Percentiles rank a stretch among this genome's conserved stretches.
Evolutionary conservation across 768 basidiomycete species (phyloP).

Genomic region (Strobilomyces dryophilus): DNA sequence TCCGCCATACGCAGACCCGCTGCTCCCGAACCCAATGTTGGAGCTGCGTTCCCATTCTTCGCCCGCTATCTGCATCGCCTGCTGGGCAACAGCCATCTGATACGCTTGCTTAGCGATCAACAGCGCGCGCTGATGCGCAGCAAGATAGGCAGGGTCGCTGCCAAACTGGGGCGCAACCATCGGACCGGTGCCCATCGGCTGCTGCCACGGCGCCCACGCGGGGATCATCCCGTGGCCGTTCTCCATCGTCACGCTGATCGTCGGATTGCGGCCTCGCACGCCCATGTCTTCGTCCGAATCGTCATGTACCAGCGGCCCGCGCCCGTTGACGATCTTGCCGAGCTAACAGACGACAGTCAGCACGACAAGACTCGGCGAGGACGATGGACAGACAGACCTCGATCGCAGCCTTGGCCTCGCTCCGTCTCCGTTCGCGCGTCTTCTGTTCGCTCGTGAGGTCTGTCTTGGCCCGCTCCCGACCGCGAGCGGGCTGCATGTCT

Average conservation of each 20-base stretch:
- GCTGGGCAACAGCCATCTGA: constrained; percentile 86
- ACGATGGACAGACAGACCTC: constrained; percentile 48
- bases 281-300: constrained; percentile 41
- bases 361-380: not conserved
- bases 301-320: constrained; percentile 54
- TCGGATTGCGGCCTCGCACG: constrained; percentile 14
- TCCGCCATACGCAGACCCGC: constrained; percentile 34
- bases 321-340: constrained; percentile 84
- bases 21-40: constrained; percentile 40
- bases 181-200: constrained; percentile 22
- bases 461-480: constrained; percentile 29
- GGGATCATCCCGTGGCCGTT: constrained; percentile 27
- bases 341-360: constrained; percentile 45
- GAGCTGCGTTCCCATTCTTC: constrained; percentile 90
- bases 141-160: constrained; percentile 56
- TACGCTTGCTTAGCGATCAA: constrained; percentile 84
- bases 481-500: constrained; percentile 38
- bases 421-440: constrained; percentile 69
- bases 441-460: constrained; percentile 43
- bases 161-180: constrained; percentile 40
- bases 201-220: constrained; percentile 33
- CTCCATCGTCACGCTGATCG: constrained; percentile 37
- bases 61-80: constrained; percentile 83
- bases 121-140: constrained; percentile 87
- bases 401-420: constrained; percentile 83